Evolutionary conservation across 352 stramenopile species (phyloP), one percentile per base, ranked within the genome.

Genomic region (Phytopythium sindhum): DNA sequence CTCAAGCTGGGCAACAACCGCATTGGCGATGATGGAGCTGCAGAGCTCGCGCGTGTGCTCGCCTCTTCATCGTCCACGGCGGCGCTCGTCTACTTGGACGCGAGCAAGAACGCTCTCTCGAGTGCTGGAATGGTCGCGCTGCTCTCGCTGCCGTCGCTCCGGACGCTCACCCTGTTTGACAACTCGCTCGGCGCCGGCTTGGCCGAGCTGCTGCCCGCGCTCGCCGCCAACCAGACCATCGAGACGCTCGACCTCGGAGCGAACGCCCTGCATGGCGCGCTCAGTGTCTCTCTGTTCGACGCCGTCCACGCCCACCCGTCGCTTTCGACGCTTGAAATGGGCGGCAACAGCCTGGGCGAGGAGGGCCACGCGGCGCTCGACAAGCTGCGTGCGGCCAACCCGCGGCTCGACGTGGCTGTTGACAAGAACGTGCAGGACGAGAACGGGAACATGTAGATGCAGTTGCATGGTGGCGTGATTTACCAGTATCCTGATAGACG

Each of bases 281-380:
- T 90, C 35, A 87, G 78, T 47, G 74, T 88, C 23, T 55, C 63
- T 50, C 73, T 95, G 17, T 91, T 95, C 29, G 64, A 87, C 33
- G 69, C 72, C 28, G 64, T 95, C 19, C 86, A 95, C 68, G 50
- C 60, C 0, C 84, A 92, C 52, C 64, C 77, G 45, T 80, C 80
- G 31, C 77, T 95, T n/a, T 78, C 78, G 66, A 95, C 86, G 28
- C 77, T 93, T 17, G 86, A 95, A 58, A 89, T 95, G 78, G 86
- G 86, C 64, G 86, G 86, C 65, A 95, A 95, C 68, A 89, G 80
- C 28, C 68, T 95, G 1, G 86, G 84, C 10, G 77, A 91, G 57
- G 68, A 76, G 15, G 86, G 86, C 28, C 81, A 86, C 50, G 72
- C 67, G 0, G 86, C 86, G 47, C 76, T 95, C 19, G 81, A 92